phyloP scores from a whole-genome alignment of 768 basidiomycete species.

The Pleurotus tuber-regium region DNA sequence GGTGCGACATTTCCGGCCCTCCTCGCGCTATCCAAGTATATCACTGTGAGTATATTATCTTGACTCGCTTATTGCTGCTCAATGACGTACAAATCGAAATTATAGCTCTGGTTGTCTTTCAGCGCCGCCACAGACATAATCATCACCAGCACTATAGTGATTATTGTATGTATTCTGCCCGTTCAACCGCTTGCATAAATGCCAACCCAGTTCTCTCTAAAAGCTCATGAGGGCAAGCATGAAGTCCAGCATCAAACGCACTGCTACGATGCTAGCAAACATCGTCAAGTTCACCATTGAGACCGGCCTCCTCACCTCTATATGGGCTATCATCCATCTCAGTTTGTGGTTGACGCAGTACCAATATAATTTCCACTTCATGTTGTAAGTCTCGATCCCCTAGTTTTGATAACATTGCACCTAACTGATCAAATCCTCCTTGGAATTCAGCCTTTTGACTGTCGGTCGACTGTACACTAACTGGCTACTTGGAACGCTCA shows the following conservation, averaged over 20 bases:
- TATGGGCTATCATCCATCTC: background rate
- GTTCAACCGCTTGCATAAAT: background rate
- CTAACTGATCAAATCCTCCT: background rate
- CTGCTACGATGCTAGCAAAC: background rate
- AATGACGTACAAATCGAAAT: no score
- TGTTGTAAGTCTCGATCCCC: background rate
- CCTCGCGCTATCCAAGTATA: no score
- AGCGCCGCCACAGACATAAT: slow-evolving; percentile 9
- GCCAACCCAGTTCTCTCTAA: no score
- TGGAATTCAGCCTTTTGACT: background rate
- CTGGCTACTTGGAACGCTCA: background rate
- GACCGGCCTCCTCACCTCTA: slow-evolving; percentile 11
- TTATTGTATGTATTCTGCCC: slow-evolving; percentile 8
- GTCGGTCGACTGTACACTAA: background rate
- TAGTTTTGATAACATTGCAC: background rate
- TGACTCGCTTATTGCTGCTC: no score
- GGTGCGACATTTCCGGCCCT: no score
- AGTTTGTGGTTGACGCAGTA: background rate
- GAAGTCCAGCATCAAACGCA: background rate
- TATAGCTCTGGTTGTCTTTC: slow-evolving; percentile 15
- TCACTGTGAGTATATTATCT: no score
- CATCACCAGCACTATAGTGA: slow-evolving; percentile 13
- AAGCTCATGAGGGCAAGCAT: background rate
- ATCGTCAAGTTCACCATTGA: slow-evolving; percentile 11
- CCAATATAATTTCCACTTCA: background rate